Percentiles rank a stretch among this genome's conserved stretches.
Evolutionary conservation across 2,329 filamentous ascomycete genomes (phyloP).

Genomic region (Alternaria conjuncta): DNA sequence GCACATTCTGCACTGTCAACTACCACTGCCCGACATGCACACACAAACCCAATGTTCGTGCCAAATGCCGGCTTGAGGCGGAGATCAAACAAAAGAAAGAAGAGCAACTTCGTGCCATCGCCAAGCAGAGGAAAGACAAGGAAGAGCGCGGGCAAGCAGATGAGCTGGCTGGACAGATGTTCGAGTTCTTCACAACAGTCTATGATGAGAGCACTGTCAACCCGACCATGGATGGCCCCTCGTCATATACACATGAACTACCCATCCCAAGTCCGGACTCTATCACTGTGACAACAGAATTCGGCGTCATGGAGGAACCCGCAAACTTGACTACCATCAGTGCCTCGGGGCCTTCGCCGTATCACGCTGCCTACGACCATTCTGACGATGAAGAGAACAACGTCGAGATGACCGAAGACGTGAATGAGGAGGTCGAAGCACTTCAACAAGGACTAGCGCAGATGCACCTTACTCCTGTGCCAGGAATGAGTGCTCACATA

Average conservation of each 20-base stretch:
- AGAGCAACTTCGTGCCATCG: conserved; percentile 36
- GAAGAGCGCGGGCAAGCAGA: conserved; percentile 44
- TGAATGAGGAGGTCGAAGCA: conserved; percentile 12
- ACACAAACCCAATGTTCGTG: conserved; percentile 40
- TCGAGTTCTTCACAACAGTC: conserved; percentile 42
- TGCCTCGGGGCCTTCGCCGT: conserved; percentile 26
- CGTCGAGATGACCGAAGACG: conserved; percentile 26
- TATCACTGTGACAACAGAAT: conserved; percentile 45
- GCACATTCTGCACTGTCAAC: conserved; percentile 48
- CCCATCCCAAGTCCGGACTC: conserved; percentile 39
- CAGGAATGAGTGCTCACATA: neutral
- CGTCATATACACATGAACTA: conserved; percentile 7
- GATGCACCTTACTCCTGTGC: conserved; percentile 2
- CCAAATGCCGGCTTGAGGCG: conserved; percentile 46
- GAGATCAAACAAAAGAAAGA: conserved; percentile 42
- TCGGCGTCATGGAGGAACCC: conserved; percentile 42
- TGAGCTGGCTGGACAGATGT: conserved; percentile 43
- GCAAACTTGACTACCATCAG: conserved; percentile 39
- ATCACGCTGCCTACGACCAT: conserved; percentile 18
- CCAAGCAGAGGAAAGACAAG: conserved; percentile 40
- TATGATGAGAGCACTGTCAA: conserved; percentile 23
- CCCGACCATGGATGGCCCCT: neutral
- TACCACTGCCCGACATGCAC: conserved; percentile 50
- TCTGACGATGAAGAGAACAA: conserved; percentile 21
- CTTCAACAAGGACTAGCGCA: conserved; percentile 9